Evolutionary conservation across 768 basidiomycete species (phyloP).

Genomic region (Boletus edulis): DNA sequence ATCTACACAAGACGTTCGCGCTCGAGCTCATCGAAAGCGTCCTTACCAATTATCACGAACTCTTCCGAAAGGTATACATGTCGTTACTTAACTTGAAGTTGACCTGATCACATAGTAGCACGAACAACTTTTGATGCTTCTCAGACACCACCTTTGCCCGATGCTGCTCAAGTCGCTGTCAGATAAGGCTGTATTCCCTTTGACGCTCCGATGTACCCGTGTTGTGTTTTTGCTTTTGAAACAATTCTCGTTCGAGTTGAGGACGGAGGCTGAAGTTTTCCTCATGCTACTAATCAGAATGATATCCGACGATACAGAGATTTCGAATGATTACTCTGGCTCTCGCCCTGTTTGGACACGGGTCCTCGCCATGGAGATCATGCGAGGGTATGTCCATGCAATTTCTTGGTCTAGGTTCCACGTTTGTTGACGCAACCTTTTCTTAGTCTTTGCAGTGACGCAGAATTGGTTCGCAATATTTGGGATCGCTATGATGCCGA

Average conservation of each 20-base stretch:
- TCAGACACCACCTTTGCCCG: slow-evolving; percentile 87
- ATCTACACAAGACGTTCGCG: slow-evolving; percentile 89
- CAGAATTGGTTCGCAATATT: slow-evolving; percentile 73
- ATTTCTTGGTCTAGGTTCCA: background rate
- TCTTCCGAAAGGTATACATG: slow-evolving; percentile 69
- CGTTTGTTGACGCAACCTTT: slow-evolving; percentile 1
- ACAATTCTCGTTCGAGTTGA: slow-evolving; percentile 80
- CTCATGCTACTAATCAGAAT: slow-evolving; percentile 68
- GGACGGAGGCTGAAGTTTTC: slow-evolving; percentile 85
- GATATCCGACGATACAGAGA: slow-evolving; percentile 51
- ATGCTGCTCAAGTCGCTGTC: slow-evolving; percentile 84
- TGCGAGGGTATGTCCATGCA: slow-evolving; percentile 61
- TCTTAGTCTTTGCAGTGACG: slow-evolving; percentile 70
- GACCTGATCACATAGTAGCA: slow-evolving; percentile 48
- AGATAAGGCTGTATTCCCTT: slow-evolving; percentile 78
- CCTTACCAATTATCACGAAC: slow-evolving; percentile 84
- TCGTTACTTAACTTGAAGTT: background rate
- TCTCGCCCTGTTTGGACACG: slow-evolving; percentile 79
- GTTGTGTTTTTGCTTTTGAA: slow-evolving; percentile 93
- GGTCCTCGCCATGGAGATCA: slow-evolving; percentile 88
- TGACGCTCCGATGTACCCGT: slow-evolving; percentile 87
- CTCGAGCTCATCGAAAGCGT: slow-evolving; percentile 98
- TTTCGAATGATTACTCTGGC: slow-evolving; percentile 24
- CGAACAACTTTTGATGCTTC: slow-evolving; percentile 77
- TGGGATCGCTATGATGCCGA: slow-evolving; percentile 75